These are phyloP conservation scores for Casuarina glauca DNA, from an alignment of 306 rosid species.

Conservation along the genomic window DNA sequence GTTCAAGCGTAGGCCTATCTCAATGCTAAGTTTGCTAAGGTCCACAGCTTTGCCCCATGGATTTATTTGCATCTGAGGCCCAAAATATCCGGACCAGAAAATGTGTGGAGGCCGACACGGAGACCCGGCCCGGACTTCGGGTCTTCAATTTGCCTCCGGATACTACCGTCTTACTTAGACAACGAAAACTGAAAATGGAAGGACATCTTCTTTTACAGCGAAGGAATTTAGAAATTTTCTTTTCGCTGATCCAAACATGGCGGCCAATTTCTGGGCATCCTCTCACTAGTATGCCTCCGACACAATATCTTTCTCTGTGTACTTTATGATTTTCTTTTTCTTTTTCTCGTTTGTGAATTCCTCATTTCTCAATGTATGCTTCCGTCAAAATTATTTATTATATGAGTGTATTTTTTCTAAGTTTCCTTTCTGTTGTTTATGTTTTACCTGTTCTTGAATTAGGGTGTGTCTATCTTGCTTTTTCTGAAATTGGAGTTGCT, in stretches of 20 bases:
- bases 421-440: not conserved
- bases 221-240: conserved; percentile 5
- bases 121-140: too few species aligned
- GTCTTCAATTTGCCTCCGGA: not conserved
- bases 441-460: not conserved
- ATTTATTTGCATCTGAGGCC: too few species aligned
- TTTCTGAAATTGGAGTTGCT: conserved; percentile 24
- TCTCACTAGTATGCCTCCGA: conserved; percentile 67
- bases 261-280: conserved; percentile 93
- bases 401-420: not conserved
- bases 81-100: too few species aligned
- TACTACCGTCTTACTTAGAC: not conserved
- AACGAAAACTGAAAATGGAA: not conserved
- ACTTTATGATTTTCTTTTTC: too few species aligned
- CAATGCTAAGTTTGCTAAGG: too few species aligned
- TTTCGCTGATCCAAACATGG: conserved; percentile 45
- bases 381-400: too few species aligned
- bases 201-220: not conserved
- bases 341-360: too few species aligned
- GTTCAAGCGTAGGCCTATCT: too few species aligned
- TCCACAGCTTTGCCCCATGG: too few species aligned
- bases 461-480: not conserved
- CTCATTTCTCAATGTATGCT: too few species aligned
- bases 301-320: not conserved
- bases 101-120: too few species aligned